These are phyloP conservation scores for Medicago arabica DNA, from an alignment of 306 rosid genomes.

Conservation along the genomic window DNA sequence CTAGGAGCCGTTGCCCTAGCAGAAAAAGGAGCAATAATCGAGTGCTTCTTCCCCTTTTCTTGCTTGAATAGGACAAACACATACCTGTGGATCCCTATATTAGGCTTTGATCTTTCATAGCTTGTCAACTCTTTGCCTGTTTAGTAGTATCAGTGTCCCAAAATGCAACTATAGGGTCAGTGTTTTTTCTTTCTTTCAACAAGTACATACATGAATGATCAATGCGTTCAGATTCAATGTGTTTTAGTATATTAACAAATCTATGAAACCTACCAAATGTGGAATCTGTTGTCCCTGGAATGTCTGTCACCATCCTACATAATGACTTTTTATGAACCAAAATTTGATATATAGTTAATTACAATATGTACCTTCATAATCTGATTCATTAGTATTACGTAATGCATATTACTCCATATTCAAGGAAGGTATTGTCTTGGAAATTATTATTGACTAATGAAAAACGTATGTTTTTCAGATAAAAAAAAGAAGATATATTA, in stretches of 20 bases:
- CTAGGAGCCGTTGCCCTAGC: conserved; percentile 78
- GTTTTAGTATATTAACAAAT: background rate
- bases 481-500: too few species aligned
- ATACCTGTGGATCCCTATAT: conserved; percentile 89
- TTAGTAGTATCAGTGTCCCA: too few species aligned
- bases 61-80: conserved; percentile 87
- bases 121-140: too few species aligned
- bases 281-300: conserved; percentile 95
- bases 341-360: background rate
- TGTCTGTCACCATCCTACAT: conserved; percentile 90
- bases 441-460: too few species aligned
- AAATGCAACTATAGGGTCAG: background rate
- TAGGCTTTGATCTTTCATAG: conserved; percentile 83
- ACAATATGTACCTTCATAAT: background rate
- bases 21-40: conserved; percentile 50
- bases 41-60: conserved; percentile 51
- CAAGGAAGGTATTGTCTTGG: background rate
- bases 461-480: too few species aligned
- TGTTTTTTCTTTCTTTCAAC: background rate
- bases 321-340: conserved; percentile 7
- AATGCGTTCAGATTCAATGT: background rate
- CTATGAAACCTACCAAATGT: conserved; percentile 70
- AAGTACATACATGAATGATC: background rate
- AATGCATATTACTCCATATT: background rate
- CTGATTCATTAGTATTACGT: background rate